These are phyloP conservation scores for Sisymbrium irio DNA, from an alignment of 345 rosid genomes.

Conservation along the genomic window DNA sequence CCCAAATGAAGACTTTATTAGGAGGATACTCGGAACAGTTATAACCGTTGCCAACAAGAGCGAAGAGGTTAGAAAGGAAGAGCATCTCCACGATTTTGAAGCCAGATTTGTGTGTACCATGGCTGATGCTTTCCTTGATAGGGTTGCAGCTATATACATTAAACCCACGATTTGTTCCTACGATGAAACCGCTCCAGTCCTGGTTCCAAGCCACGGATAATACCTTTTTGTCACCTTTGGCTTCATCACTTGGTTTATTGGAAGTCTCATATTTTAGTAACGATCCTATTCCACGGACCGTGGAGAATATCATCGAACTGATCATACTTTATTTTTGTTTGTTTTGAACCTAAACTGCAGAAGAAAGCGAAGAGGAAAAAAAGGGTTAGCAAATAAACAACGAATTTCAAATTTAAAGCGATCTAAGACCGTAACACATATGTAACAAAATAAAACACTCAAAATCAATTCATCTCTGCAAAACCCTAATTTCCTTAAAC, in stretches of 20 bases:
- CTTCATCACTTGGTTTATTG: slow-evolving; percentile 23
- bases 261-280: slow-evolving; percentile 31
- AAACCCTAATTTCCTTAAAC: slow-evolving; percentile 6
- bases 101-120: slow-evolving; percentile 53
- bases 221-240: slow-evolving; percentile 40
- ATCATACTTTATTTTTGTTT: slow-evolving; percentile 33
- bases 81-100: slow-evolving; percentile 85
- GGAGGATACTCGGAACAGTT: slow-evolving; percentile 60
- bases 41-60: slow-evolving; percentile 62
- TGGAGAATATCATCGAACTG: slow-evolving; percentile 46
- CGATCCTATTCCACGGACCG: slow-evolving; percentile 37
- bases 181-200: slow-evolving; percentile 71
- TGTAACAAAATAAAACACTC: neutral
- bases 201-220: slow-evolving; percentile 78
- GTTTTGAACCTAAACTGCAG: neutral
- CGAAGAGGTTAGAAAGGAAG: slow-evolving; percentile 68
- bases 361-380: neutral
- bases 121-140: slow-evolving; percentile 57
- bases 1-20: slow-evolving; percentile 75
- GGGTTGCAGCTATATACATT: slow-evolving; percentile 68
- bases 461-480: neutral
- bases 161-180: slow-evolving; percentile 65
- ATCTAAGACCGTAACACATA: neutral
- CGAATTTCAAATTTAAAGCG: neutral
- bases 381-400: neutral